These are phyloP conservation scores for Pseudogymnoascus sp. DNA, from an alignment of 2,329 filamentous ascomycete genomes.

Conservation along the genomic window DNA sequence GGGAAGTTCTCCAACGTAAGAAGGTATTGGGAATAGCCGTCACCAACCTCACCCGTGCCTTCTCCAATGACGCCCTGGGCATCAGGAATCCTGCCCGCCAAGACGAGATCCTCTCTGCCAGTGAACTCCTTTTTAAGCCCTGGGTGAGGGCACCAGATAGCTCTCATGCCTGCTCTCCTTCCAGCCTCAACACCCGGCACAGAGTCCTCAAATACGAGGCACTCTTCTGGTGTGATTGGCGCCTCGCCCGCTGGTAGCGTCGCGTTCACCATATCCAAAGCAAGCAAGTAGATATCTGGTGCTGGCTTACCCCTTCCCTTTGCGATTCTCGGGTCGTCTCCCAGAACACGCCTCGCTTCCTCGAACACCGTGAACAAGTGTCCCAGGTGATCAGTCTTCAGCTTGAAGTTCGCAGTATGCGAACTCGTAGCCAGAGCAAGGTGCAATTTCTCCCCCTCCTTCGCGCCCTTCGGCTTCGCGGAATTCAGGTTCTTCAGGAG, in stretches of 20 bases:
- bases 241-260: conserved; percentile 54
- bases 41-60: conserved; percentile 40
- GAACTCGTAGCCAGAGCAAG: conserved; percentile 75
- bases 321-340: conserved; percentile 73
- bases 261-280: conserved; percentile 75
- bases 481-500: conserved; percentile 52
- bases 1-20: conserved; percentile 45
- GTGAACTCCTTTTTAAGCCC: conserved; percentile 67
- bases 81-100: conserved; percentile 67
- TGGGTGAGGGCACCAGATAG: conserved; percentile 83
- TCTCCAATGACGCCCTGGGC: conserved; percentile 18
- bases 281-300: conserved; percentile 88
- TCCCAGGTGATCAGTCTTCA: conserved; percentile 38
- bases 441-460: conserved; percentile 45
- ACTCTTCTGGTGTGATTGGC: conserved; percentile 71
- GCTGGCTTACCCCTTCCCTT: conserved; percentile 83
- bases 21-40: conserved; percentile 53
- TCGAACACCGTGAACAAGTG: conserved; percentile 60
- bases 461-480: conserved; percentile 18
- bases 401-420: conserved; percentile 36
- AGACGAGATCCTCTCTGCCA: conserved; percentile 68
- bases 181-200: conserved; percentile 90
- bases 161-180: conserved; percentile 85
- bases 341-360: conserved; percentile 63
- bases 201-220: conserved; percentile 91